phyloP scores from a whole-genome alignment of 768 basidiomycete species.

The Amanita rimosa region DNA sequence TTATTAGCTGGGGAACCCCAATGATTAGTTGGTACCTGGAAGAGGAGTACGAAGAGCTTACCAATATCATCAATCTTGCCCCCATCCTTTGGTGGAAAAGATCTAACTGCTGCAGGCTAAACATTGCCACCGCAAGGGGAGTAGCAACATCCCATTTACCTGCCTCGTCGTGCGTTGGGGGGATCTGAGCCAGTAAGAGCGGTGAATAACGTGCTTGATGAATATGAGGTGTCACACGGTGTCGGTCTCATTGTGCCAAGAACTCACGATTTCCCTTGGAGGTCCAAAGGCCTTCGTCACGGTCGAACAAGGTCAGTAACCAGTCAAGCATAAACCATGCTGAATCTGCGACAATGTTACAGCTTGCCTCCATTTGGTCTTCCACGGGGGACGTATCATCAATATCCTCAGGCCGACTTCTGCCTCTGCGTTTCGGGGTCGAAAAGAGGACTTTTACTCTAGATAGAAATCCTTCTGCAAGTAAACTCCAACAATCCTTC shows the following conservation, averaged over 20 bases:
- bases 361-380: slow-evolving; percentile 9
- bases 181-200: slow-evolving; percentile 16
- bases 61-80: slow-evolving; percentile 20
- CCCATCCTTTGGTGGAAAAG: slow-evolving; percentile 20
- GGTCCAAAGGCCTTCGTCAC: slow-evolving; percentile 36
- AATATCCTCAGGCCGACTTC: slow-evolving; percentile 16
- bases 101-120: slow-evolving; percentile 22
- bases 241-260: slow-evolving; percentile 20
- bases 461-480: slow-evolving; percentile 42
- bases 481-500: slow-evolving; percentile 50
- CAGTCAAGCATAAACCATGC: slow-evolving; percentile 69
- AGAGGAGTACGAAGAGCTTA: slow-evolving; percentile 13
- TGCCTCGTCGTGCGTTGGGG: slow-evolving; percentile 33
- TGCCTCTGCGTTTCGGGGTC: slow-evolving; percentile 23
- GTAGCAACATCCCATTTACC: slow-evolving; percentile 45
- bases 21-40: not conserved
- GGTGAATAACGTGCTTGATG: slow-evolving; percentile 27
- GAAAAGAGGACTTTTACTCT: slow-evolving; percentile 17
- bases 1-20: slow-evolving; percentile 21
- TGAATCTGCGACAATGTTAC: slow-evolving; percentile 38
- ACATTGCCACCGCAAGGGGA: slow-evolving; percentile 36
- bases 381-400: slow-evolving; percentile 12
- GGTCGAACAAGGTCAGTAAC: slow-evolving; percentile 57
- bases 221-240: not conserved
- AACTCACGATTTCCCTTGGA: slow-evolving; percentile 18